Evolutionary conservation across 1,139 yeast genomes (phyloP), one percentile per base, ranked within the genome.

Genomic region (Hemisphaericaspora subhashii): DNA sequence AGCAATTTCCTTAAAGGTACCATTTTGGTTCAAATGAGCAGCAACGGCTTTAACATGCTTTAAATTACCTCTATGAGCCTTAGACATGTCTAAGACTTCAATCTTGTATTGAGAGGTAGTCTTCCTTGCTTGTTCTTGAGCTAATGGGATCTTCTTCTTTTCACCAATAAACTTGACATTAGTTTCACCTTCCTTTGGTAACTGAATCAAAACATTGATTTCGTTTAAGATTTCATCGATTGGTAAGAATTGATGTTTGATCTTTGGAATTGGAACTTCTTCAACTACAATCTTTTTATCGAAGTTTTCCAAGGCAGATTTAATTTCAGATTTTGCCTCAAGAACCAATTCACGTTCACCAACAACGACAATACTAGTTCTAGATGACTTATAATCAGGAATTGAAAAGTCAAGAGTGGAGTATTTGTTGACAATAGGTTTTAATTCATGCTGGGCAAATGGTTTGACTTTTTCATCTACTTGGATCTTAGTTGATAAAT

Each of bases 51-150:
- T 79, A 24, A 94, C 96, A 54, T 90, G 97, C 22, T 68, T 59
- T 43, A 81, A 62, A 55, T 86, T 82, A 53, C 86, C 87, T 54
- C 87, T 86, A 60, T 90, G 96, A 28, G 97, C 95, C 60, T 79
- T 83, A 17, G 94, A 81, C 66, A 90, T 82, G 52, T 87, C 95
- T 56, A 90, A 72, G 17, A 79, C 67, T 52, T 85, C 89, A 34
- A 85, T 81, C 51, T 66, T 68, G 55, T 62, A 72, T 50, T 67
- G 71, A 30, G 62, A 74, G 55, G 72, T 77, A 57, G 55, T 75
- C 62, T 49, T 83, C 76, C 60, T 66, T 65, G 78, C 61, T 64
- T 64, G 62, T 74, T 74, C 74, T 49, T 84, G 73, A 24, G 96
- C 96, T 16, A 65, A 63, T 13, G 72, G 54, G 40, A 89, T 74